Conservation (phyloP, 106 monocot species). For the Xerophyta viscosa region DNA sequence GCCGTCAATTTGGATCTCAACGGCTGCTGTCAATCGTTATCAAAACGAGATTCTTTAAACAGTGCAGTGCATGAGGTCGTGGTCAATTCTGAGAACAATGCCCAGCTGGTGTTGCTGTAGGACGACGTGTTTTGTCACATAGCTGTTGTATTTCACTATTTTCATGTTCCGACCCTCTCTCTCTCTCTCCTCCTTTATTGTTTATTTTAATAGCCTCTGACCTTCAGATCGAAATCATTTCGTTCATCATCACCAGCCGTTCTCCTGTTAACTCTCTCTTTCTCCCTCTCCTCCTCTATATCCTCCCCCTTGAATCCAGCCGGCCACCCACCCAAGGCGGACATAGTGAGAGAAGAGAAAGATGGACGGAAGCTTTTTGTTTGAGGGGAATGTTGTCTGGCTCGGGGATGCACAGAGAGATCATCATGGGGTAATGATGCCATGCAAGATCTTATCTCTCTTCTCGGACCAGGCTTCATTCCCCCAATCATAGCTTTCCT, state of each 20-base stretch:
- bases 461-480: conserved; percentile 63
- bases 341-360: neutral
- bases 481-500: conserved; percentile 22
- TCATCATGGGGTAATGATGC: neutral
- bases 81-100: neutral
- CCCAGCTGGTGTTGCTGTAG: conserved; percentile 2
- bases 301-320: conserved; percentile 11
- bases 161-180: too few species aligned
- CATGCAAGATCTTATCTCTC: neutral
- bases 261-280: too few species aligned
- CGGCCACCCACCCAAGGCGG: neutral
- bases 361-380: neutral
- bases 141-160: neutral
- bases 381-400: conserved; percentile 16
- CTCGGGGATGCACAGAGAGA: conserved; percentile 1
- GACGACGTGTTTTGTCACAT: neutral
- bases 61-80: conserved; percentile 4
- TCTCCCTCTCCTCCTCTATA: conserved; percentile 3
- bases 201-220: neutral
- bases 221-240: conserved; percentile 5
- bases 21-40: too few species aligned
- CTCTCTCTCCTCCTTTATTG: neutral
- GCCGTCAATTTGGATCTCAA: neutral
- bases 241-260: conserved; percentile 3
- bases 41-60: too few species aligned